A percentile compares a stretch with the other conserved stretches of the same genome.
phyloP scores from a whole-genome alignment of 306 rosid species.

The Citrullus amarus region DNA sequence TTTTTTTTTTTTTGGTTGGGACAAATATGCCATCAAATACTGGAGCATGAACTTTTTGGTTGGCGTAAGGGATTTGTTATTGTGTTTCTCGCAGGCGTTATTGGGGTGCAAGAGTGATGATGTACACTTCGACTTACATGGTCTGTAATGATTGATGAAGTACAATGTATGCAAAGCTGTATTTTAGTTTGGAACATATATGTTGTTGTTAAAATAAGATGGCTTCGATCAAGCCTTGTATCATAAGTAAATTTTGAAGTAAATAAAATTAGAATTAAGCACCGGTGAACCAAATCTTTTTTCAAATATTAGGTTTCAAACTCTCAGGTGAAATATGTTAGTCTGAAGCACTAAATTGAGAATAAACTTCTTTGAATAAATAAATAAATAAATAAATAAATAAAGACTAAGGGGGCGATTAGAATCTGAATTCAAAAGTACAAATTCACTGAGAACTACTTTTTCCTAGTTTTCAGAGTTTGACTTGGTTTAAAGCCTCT shows the following conservation, averaged over 20 bases:
- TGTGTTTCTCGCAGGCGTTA: slow-evolving; percentile 38
- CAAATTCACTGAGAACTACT: no score
- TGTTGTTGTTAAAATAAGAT: not conserved
- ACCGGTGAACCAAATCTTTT: no score
- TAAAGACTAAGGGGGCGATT: no score
- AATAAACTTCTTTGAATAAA: no score
- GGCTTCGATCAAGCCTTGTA: not conserved
- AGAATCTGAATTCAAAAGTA: no score
- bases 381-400: no score
- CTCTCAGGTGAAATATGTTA: no score
- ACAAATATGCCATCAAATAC: not conserved
- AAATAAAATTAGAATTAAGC: not conserved
- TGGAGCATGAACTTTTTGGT: not conserved
- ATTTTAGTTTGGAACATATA: not conserved
- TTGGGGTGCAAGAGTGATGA: slow-evolving; percentile 78
- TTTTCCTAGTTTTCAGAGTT: no score
- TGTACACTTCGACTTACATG: not conserved
- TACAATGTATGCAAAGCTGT: not conserved
- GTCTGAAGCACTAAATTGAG: no score
- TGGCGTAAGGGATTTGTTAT: not conserved
- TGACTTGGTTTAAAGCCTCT: no score
- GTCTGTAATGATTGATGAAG: not conserved
- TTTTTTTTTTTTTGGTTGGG: not conserved
- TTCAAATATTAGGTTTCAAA: no score
- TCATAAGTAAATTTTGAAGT: not conserved